Percentiles rank a stretch among this genome's conserved stretches.
Evolutionary conservation across 805 yeast genomes (phyloP).

Genomic region (Candida krabiensis): DNA sequence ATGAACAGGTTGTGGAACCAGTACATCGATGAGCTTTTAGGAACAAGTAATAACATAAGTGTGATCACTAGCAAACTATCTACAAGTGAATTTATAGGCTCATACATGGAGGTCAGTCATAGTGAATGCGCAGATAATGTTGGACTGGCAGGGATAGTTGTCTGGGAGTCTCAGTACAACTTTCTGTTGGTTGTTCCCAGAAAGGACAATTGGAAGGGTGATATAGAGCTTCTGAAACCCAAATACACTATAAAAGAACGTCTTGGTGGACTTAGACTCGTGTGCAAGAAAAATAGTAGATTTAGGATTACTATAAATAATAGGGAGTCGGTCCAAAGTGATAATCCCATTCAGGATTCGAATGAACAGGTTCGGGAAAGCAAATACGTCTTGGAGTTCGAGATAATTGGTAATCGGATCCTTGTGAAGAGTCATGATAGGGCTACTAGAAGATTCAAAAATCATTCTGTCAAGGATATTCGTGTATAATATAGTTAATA

Average conservation of each 20-base stretch:
- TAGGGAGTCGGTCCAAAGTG: conserved; percentile 30
- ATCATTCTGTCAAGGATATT: conserved; percentile 54
- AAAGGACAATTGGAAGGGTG: conserved; percentile 36
- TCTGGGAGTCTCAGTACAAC: conserved; percentile 79
- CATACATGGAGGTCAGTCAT: conserved; percentile 57
- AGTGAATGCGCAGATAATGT: conserved; percentile 56
- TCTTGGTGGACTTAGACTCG: conserved; percentile 63
- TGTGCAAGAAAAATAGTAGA: conserved; percentile 67
- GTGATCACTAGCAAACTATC: conserved; percentile 56
- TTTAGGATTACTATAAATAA: conserved; percentile 54
- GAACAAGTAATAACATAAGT: conserved; percentile 24
- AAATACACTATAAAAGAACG: conserved; percentile 26
- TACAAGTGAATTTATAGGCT: conserved; percentile 80
- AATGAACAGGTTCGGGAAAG: too few relatives aligned
- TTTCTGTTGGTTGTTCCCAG: conserved; percentile 61
- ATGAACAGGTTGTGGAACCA: conserved; percentile 72
- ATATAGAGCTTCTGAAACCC: conserved; percentile 16
- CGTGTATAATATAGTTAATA: conserved; percentile 1
- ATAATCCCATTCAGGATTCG: too few relatives aligned
- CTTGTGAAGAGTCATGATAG: conserved; percentile 76
- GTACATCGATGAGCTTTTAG: conserved; percentile 60
- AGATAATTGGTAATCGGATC: conserved; percentile 77
- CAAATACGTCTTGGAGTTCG: conserved; percentile 56
- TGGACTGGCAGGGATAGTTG: conserved; percentile 71
- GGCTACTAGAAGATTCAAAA: conserved; percentile 81